A percentile compares a stretch with the other conserved stretches of the same genome.
Evolutionary conservation across 306 rosid species (phyloP).

Genomic region (Lathyrus sativus): DNA sequence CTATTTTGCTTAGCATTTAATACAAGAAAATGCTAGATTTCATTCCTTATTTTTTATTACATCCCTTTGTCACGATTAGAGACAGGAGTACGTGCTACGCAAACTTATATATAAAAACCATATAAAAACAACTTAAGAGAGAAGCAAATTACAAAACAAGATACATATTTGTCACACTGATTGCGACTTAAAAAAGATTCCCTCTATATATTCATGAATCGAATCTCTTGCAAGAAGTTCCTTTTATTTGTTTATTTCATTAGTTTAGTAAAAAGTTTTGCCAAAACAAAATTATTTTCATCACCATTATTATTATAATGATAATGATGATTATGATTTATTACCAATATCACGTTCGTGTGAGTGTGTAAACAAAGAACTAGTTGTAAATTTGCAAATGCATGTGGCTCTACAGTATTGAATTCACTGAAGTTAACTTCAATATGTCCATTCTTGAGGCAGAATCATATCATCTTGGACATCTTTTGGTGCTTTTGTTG

Average conservation of each 20-base stretch:
- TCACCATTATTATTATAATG: background rate
- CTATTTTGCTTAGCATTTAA: constrained; percentile 5
- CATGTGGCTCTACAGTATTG: constrained; percentile 10
- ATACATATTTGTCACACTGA: constrained; percentile 12
- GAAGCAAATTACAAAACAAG: constrained; percentile 29
- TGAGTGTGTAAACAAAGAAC: background rate
- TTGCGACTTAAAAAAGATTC: constrained; percentile 34
- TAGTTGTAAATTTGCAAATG: background rate
- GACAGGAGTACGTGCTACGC: constrained; percentile 20
- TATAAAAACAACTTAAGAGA: background rate
- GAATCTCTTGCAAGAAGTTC: background rate
- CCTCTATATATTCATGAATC: constrained; percentile 27
- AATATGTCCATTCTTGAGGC: constrained; percentile 92
- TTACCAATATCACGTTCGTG: background rate
- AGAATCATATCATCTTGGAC: constrained; percentile 52
- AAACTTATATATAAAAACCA: background rate
- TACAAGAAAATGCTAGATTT: constrained; percentile 5
- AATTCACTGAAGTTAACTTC: constrained; percentile 10
- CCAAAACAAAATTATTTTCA: constrained; percentile 28
- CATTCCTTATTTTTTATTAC: background rate
- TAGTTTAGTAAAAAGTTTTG: constrained; percentile 6
- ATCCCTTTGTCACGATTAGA: background rate
- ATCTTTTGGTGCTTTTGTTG: constrained; percentile 33
- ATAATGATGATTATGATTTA: background rate
- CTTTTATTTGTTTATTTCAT: constrained; percentile 21